Conservation (phyloP, 164 flowering plant genomes). For the Stephania yunnanensis region DNA sequence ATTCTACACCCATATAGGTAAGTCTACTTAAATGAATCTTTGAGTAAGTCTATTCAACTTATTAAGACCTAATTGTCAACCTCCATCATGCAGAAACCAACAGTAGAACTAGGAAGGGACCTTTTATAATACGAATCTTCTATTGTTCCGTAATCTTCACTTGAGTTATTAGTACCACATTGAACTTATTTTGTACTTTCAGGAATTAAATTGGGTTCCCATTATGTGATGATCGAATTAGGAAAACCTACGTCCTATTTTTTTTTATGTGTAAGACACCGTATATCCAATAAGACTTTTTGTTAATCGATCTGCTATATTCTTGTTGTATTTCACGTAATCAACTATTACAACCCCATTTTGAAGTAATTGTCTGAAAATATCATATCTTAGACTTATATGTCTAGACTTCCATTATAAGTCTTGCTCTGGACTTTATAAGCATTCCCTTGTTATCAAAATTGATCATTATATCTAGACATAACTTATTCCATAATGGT, state of each 20-base stretch:
- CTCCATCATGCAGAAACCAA: too few species aligned
- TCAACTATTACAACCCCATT: conserved; percentile 1
- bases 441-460: neutral
- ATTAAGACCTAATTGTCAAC: too few species aligned
- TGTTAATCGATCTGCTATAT: conserved; percentile 1
- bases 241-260: conserved; percentile 2
- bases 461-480: neutral
- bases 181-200: too few species aligned
- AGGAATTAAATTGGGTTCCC: too few species aligned
- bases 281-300: neutral
- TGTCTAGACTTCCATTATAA: conserved; percentile 8
- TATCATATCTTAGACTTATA: conserved; percentile 5
- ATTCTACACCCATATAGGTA: conserved; percentile 7
- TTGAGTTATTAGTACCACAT: too few species aligned
- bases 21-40: neutral
- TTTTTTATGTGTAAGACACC: neutral
- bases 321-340: conserved; percentile 1
- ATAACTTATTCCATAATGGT: neutral
- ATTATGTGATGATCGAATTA: neutral
- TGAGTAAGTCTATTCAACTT: too few species aligned
- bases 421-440: neutral
- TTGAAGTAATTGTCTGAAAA: neutral
- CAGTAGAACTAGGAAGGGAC: too few species aligned
- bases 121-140: too few species aligned
- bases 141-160: too few species aligned